These are phyloP conservation scores for Ramalina intermedia DNA, from an alignment of 495 filamentous ascomycete genomes.

Conservation along the genomic window DNA sequence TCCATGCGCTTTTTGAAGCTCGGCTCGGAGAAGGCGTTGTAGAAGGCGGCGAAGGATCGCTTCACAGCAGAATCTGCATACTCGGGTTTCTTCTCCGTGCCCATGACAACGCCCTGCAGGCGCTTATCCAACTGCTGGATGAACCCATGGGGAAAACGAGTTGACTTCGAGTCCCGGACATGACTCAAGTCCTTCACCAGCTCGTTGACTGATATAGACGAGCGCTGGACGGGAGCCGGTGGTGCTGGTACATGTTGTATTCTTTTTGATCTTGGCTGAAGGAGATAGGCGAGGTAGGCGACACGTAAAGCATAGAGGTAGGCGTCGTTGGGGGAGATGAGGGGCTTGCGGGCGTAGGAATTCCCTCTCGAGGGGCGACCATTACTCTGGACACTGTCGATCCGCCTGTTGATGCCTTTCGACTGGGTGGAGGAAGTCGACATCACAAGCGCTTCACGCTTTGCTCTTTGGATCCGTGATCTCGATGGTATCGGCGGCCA, in stretches of 20 bases:
- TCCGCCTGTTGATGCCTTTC: conserved; percentile 38
- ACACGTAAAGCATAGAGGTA: conserved; percentile 81
- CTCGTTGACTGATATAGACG: conserved; percentile 57
- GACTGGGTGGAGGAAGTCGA: conserved; percentile 40
- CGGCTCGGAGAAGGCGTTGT: conserved; percentile 60
- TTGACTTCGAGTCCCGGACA: conserved; percentile 61
- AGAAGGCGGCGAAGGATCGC: conserved; percentile 66
- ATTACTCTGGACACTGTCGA: conserved; percentile 43
- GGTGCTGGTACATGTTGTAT: conserved; percentile 62
- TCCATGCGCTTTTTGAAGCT: conserved; percentile 66
- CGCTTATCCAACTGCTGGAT: conserved; percentile 54
- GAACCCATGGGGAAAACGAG: conserved; percentile 67
- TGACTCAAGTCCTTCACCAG: conserved; percentile 63
- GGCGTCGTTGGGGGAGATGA: conserved; percentile 53
- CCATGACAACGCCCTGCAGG: conserved; percentile 49
- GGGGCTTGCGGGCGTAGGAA: conserved; percentile 34
- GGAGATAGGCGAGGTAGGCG: conserved; percentile 83
- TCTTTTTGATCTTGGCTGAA: conserved; percentile 77
- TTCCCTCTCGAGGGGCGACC: conserved; percentile 35
- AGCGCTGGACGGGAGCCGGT: conserved; percentile 44
- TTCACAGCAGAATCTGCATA: conserved; percentile 67
- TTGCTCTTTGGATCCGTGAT: background rate
- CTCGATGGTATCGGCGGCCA: conserved; percentile 1
- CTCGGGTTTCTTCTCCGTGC: conserved; percentile 58
- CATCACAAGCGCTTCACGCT: conserved; percentile 21